phyloP scores from a whole-genome alignment of 768 basidiomycete genomes.

The Bullera alba region DNA sequence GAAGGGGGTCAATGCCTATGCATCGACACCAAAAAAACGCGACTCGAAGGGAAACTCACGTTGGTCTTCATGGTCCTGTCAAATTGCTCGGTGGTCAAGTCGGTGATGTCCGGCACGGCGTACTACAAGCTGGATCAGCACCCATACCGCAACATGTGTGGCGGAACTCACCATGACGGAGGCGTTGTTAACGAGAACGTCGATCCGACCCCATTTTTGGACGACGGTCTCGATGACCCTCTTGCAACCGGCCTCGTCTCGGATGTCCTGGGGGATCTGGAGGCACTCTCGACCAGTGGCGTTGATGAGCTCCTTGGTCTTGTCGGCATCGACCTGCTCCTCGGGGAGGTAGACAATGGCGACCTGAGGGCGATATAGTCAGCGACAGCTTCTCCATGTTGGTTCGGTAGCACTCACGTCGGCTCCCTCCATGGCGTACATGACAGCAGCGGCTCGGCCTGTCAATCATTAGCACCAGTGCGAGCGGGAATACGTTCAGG shows the following conservation, averaged over 20 bases:
- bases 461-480: constrained; percentile 46
- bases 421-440: constrained; percentile 48
- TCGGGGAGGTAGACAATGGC: constrained; percentile 52
- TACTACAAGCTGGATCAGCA: constrained; percentile 41
- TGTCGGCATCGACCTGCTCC: constrained; percentile 52
- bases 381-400: too few species aligned
- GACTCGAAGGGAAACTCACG: constrained; percentile 9
- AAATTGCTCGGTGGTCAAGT: constrained; percentile 51
- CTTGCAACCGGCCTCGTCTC: constrained; percentile 44
- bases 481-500: too few species aligned
- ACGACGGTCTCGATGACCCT: constrained; percentile 40
- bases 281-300: constrained; percentile 33
- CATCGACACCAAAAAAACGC: too few species aligned
- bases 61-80: constrained; percentile 56
- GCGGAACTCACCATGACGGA: constrained; percentile 48
- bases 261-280: constrained; percentile 43
- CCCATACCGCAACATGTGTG: not conserved
- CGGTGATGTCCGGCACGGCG: constrained; percentile 45
- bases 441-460: constrained; percentile 50
- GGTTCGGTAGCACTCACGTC: constrained; percentile 24
- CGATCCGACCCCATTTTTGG: constrained; percentile 47
- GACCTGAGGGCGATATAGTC: constrained; percentile 42
- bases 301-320: constrained; percentile 31
- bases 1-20: not conserved
- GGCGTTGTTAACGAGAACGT: constrained; percentile 60